Conservation (phyloP, 768 basidiomycete genomes). For the Termitomyces sp. region DNA sequence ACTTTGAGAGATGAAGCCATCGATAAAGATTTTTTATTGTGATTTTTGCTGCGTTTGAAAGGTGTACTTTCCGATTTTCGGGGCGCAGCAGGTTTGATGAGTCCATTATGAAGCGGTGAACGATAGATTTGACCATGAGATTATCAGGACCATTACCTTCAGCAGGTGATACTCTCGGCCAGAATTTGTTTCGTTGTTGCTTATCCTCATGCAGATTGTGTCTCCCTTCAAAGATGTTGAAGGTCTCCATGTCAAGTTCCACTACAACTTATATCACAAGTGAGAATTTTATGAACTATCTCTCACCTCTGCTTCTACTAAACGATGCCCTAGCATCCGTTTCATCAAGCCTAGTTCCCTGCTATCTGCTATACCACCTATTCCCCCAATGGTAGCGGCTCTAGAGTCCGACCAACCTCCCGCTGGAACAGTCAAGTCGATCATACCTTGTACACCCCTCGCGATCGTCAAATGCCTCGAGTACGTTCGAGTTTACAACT, state of each 20-base stretch:
- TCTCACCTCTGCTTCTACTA: background rate
- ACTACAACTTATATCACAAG: conserved; percentile 95
- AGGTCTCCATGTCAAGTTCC: conserved; percentile 94
- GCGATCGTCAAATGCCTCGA: conserved; percentile 97
- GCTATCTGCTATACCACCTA: conserved; percentile 40
- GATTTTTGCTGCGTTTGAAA: conserved; percentile 24
- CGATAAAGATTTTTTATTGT: conserved; percentile 7
- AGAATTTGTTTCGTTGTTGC: background rate
- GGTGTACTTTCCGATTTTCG: conserved; percentile 98
- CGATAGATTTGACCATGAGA: conserved; percentile 6
- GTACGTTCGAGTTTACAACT: conserved; percentile 89
- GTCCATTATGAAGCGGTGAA: background rate
- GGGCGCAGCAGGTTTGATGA: conserved; percentile 67
- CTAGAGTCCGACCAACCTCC: conserved; percentile 64
- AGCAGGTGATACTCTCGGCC: conserved; percentile 56
- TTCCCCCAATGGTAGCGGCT: conserved; percentile 26
- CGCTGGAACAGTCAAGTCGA: conserved; percentile 87
- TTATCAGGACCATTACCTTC: conserved; percentile 88
- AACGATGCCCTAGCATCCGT: conserved; percentile 66
- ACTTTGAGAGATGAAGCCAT: background rate
- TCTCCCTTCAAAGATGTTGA: conserved; percentile 98
- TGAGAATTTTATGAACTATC: conserved; percentile 29
- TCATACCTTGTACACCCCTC: conserved; percentile 95
- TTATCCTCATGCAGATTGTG: conserved; percentile 57
- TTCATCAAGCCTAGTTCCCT: conserved; percentile 83